Conservation (phyloP, 805 yeast genomes). For the Wickerhamomyces ciferrii region DNA sequence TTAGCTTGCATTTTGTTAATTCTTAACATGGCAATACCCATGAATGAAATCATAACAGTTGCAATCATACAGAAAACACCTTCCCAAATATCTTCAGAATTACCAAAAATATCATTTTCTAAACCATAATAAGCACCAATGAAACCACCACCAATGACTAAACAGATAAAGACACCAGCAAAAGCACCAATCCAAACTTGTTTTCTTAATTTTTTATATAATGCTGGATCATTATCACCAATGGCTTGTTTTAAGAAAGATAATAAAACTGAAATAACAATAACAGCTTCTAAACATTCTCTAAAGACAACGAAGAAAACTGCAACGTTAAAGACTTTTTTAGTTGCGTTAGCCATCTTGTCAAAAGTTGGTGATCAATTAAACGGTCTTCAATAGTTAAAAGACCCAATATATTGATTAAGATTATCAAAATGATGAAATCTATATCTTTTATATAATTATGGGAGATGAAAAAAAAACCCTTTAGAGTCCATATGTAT, state of each 20-base stretch:
- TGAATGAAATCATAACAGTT: slow-evolving; percentile 77
- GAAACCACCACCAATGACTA: slow-evolving; percentile 85
- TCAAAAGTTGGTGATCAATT: too few relatives aligned
- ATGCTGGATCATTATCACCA: slow-evolving; percentile 42
- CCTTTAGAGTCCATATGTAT: neutral
- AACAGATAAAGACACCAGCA: slow-evolving; percentile 71
- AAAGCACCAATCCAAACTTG: slow-evolving; percentile 88
- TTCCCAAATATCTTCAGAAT: slow-evolving; percentile 94
- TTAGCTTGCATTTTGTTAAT: slow-evolving; percentile 94
- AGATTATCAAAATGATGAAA: neutral
- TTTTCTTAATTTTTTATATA: slow-evolving; percentile 56
- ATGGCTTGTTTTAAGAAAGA: slow-evolving; percentile 91
- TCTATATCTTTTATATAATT: neutral
- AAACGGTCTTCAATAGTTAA: neutral
- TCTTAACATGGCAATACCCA: slow-evolving; percentile 97
- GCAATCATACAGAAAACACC: slow-evolving; percentile 92
- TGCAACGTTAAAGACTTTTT: slow-evolving; percentile 37
- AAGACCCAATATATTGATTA: neutral
- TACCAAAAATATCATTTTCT: slow-evolving; percentile 78
- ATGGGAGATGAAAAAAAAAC: neutral
- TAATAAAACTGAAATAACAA: slow-evolving; percentile 84
- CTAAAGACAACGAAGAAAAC: slow-evolving; percentile 90
- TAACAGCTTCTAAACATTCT: slow-evolving; percentile 89
- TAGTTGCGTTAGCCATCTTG: neutral
- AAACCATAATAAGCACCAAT: slow-evolving; percentile 88